These are phyloP conservation scores for Colletotrichum sp. DNA, from an alignment of 2,329 filamentous ascomycete genomes.

Conservation along the genomic window DNA sequence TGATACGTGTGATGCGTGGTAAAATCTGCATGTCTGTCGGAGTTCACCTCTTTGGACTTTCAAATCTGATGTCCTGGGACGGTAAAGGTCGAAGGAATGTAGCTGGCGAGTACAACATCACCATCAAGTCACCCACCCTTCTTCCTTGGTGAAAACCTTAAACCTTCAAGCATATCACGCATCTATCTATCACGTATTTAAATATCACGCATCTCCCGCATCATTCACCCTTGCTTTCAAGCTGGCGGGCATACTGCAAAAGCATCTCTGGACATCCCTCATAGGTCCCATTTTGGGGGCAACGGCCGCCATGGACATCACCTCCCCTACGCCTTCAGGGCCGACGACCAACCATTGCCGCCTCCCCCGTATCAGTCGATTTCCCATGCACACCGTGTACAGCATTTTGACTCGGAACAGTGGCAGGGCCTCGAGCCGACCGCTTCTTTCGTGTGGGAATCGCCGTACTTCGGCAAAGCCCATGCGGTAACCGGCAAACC, in stretches of 20 bases:
- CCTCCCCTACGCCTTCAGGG: fast-evolving
- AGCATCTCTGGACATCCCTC: not conserved
- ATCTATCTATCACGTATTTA: too few relatives aligned
- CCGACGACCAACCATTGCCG: fast-evolving
- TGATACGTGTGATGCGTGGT: too few relatives aligned
- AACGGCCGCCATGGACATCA: not conserved
- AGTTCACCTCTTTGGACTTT: too few relatives aligned
- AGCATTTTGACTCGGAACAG: not conserved
- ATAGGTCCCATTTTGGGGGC: not conserved
- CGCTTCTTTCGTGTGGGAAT: not conserved
- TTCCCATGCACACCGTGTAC: not conserved
- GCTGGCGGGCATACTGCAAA: not conserved
- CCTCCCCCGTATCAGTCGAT: not conserved
- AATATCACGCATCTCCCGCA: too few relatives aligned
- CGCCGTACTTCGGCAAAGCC: not conserved
- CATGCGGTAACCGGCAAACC: not conserved
- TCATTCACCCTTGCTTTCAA: too few relatives aligned
- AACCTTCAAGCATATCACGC: too few relatives aligned
- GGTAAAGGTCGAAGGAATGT: too few relatives aligned
- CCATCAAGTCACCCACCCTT: too few relatives aligned
- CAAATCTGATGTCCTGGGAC: too few relatives aligned
- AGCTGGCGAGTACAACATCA: too few relatives aligned
- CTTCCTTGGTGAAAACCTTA: too few relatives aligned
- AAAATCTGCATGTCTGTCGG: too few relatives aligned
- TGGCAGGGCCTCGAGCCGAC: not conserved